Evolutionary conservation across 2,329 filamentous ascomycete genomes (phyloP).

Genomic region (Xylaria sp.): DNA sequence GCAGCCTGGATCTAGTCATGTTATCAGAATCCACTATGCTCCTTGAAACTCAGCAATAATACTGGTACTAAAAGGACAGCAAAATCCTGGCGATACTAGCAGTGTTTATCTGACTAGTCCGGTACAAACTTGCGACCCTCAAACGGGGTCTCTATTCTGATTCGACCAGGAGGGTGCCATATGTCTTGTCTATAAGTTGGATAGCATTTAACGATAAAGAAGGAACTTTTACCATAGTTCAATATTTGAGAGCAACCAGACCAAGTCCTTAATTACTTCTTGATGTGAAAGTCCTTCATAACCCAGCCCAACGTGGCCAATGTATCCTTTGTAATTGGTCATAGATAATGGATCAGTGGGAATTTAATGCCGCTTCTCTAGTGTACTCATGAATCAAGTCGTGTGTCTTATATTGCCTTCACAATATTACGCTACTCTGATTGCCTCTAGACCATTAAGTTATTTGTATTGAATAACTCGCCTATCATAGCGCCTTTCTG

Average conservation of each 20-base stretch:
- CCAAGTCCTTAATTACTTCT: neutral
- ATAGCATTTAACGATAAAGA: neutral
- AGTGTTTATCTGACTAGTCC: too few species aligned
- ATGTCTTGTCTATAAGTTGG: too few species aligned
- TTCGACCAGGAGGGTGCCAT: too few species aligned
- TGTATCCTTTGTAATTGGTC: neutral
- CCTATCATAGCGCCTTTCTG: slow-evolving; percentile 6
- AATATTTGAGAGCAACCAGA: neutral
- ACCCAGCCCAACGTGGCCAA: neutral
- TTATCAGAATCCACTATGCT: too few species aligned
- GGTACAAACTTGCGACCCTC: too few species aligned
- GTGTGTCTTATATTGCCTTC: neutral
- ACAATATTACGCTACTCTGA: neutral
- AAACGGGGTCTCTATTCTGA: too few species aligned
- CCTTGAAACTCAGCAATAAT: too few species aligned
- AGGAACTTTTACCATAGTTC: neutral
- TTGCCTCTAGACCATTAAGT: slow-evolving; percentile 13
- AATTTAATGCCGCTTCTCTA: neutral
- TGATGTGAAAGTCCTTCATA: neutral
- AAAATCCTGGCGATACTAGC: too few species aligned
- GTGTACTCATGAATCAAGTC: neutral
- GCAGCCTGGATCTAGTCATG: too few species aligned
- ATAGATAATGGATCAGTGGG: neutral
- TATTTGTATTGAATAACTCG: slow-evolving; percentile 18
- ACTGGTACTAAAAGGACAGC: too few species aligned